Base-by-base conservation (phyloP, 257 asterid genomes). In the Forsythia viridissima region DNA sequence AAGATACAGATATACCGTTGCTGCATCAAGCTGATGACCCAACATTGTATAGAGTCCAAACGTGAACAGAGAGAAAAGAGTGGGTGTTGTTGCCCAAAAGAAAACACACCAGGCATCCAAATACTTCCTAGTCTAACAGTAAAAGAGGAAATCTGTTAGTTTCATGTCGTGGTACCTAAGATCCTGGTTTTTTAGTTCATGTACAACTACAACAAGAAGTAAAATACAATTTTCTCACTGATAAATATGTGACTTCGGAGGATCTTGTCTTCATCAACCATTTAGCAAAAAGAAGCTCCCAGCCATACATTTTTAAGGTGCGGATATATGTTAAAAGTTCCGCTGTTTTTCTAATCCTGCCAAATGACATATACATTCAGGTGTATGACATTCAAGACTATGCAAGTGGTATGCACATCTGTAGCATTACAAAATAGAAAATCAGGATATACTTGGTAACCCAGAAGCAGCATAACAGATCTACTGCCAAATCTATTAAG, bases 31-130 rank as follows among this genome's bases (percentile, higher is more conserved):
- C 77, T 93, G 88, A 91, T 92, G 84, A 68, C 98, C 98, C 94
- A 84, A 88, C 82, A 95, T 74, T 38, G 97, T 85, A 87, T 95
- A 93, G 70, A 95, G 96, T 72, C 99, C 99, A 57, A 95, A 95
- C 38, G 99, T 95, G 88, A 76, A 92, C 86, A 95, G 83, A 46
- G 99, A 93, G 89, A 95, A 95, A 77, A 95, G 94, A 52, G 99
- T 91, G 30, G 99, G 99, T 15, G 98, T 95, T 42, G 99, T 91
- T 73, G 99, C 99, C 99, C 99, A 95, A 85, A 95, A 95, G 93
- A 95, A 93, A 70, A 95, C 99, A 38, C 99, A 95, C 97, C 99
- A 95, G 11, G 99, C 98, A 74, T 95, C 99, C 94, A 95, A 82
- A 86, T 95, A 95, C 87, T 95, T 95, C 86, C 99, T 89, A 77